phyloP scores from a whole-genome alignment of 1,284 basidiomycete genomes.

The Nidula niveotomentosa region DNA sequence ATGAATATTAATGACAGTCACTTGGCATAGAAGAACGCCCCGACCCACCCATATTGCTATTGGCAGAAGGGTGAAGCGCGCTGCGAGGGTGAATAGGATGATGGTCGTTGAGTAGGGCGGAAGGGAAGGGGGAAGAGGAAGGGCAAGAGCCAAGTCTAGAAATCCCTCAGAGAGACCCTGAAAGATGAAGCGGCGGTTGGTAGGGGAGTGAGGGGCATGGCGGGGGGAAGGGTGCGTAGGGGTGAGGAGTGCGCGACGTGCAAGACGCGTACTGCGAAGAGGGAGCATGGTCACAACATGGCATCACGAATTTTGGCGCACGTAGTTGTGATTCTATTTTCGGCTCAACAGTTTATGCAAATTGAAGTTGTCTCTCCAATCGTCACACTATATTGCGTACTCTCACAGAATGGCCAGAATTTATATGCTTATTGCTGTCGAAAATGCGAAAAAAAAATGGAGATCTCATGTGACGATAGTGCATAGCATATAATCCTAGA shows the following conservation, averaged over 20 bases:
- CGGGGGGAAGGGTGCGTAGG: constrained; percentile 5
- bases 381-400: not conserved
- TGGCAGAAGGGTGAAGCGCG: constrained; percentile 72
- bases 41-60: constrained; percentile 77
- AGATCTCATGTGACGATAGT: constrained; percentile 15
- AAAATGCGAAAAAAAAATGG: constrained; percentile 9
- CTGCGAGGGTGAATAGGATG: constrained; percentile 67
- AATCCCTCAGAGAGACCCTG: constrained; percentile 36
- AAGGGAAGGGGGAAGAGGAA: constrained; percentile 64
- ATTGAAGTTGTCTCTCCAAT: not conserved
- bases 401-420: not conserved
- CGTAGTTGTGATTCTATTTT: no score
- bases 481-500: constrained; percentile 29
- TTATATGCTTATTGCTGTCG: constrained; percentile 10
- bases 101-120: constrained; percentile 79
- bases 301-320: no score
- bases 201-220: constrained; percentile 2
- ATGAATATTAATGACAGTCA: not conserved
- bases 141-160: constrained; percentile 59
- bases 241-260: constrained; percentile 6
- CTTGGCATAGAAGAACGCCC: constrained; percentile 1
- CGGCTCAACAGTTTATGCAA: no score
- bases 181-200: constrained; percentile 24
- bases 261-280: constrained; percentile 25
- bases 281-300: constrained; percentile 26